These are phyloP conservation scores for Trichoderma afroharzianum DNA, from an alignment of 2,329 filamentous ascomycete genomes.

Conservation along the genomic window DNA sequence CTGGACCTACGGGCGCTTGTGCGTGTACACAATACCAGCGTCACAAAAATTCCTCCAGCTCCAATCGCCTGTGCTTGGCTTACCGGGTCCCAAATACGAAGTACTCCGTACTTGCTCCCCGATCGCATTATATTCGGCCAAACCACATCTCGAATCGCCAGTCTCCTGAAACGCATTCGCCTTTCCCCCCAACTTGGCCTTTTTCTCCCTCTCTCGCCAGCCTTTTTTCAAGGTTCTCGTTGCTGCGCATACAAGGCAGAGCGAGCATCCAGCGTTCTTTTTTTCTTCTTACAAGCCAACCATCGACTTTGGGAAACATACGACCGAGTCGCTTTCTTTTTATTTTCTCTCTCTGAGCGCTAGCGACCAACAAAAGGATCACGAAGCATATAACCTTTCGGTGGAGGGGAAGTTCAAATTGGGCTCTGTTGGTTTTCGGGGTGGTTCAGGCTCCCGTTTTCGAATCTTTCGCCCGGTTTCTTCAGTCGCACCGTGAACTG, in stretches of 20 bases:
- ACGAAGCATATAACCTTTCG: background rate
- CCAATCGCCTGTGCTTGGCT: background rate
- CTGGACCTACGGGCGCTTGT: constrained; percentile 20
- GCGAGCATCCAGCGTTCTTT: background rate
- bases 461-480: background rate
- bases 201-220: background rate
- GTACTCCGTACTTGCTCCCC: constrained; percentile 17
- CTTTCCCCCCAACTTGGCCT: background rate
- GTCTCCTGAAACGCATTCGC: constrained; percentile 18
- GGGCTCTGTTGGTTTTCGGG: background rate
- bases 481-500: background rate
- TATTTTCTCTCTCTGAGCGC: background rate
- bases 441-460: background rate
- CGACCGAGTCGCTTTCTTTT: constrained; percentile 8
- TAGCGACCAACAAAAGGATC: background rate
- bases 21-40: constrained; percentile 13
- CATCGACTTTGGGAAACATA: background rate
- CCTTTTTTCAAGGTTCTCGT: background rate
- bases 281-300: background rate
- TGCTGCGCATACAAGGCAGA: constrained; percentile 2
- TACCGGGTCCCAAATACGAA: constrained; percentile 6
- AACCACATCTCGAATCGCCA: constrained; percentile 19
- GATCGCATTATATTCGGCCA: constrained; percentile 18
- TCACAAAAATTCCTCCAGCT: background rate
- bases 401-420: constrained; percentile 8